These are phyloP conservation scores for Penicillium capsulatum DNA, from an alignment of 2,329 filamentous ascomycete genomes.

Conservation along the genomic window DNA sequence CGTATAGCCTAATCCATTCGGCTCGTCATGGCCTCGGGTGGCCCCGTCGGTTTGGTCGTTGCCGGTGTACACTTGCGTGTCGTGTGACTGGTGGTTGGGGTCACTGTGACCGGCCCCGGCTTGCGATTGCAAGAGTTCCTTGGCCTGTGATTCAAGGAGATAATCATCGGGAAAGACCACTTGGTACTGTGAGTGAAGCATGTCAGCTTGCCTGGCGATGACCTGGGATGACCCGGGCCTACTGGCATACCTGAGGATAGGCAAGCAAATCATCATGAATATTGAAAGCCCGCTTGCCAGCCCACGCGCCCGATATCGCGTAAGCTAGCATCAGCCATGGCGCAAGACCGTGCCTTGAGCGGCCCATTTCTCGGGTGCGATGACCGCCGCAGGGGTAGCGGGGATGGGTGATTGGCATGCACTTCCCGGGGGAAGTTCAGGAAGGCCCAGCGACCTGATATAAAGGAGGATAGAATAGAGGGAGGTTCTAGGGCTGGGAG, in stretches of 20 bases:
- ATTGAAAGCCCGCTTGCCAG: slow-evolving; percentile 64
- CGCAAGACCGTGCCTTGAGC: slow-evolving; percentile 18
- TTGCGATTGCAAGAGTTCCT: slow-evolving; percentile 48
- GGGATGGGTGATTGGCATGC: background rate
- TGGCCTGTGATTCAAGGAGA: slow-evolving; percentile 66
- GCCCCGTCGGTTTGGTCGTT: slow-evolving; percentile 50
- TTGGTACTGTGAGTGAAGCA: slow-evolving; percentile 62
- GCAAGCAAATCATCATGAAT: slow-evolving; percentile 84
- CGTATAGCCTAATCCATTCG: slow-evolving; percentile 15
- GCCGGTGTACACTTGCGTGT: slow-evolving; percentile 26
- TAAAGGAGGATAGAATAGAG: background rate
- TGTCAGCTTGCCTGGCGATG: background rate
- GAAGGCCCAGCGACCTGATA: too few relatives aligned
- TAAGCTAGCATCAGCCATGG: slow-evolving; percentile 33
- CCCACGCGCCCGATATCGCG: slow-evolving; percentile 39
- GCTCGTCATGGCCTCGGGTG: slow-evolving; percentile 42
- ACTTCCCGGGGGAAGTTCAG: background rate
- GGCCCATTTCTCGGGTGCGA: slow-evolving; percentile 23
- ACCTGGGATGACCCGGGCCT: background rate
- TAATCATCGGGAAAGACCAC: slow-evolving; percentile 70
- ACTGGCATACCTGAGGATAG: slow-evolving; percentile 67
- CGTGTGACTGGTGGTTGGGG: slow-evolving; percentile 14
- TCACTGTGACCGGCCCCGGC: slow-evolving; percentile 14
- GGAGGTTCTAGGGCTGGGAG: too few relatives aligned
- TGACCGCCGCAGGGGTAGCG: background rate